Evolutionary conservation across 2,329 filamentous ascomycete species (phyloP), one percentile per base, ranked within the genome.

Genomic region (Rutstroemia sp.): DNA sequence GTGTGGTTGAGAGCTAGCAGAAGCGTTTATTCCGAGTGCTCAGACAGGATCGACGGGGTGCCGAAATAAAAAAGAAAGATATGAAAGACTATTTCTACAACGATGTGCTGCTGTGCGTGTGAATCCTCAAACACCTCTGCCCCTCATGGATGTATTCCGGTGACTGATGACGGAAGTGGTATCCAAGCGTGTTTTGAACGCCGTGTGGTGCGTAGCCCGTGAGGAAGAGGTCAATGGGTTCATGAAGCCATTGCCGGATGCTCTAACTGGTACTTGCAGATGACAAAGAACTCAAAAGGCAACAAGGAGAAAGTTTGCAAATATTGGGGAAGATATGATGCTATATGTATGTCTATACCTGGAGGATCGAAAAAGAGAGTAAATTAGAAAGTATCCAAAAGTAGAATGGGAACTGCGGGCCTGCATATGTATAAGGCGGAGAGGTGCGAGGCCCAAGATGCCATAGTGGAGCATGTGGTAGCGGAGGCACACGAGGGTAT

Each of bases 161-260:
- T 21, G 18, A 38, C 30, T 49, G 44, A 52, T 53, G 37, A 41
- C 42, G 19, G 19, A 41, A 21, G 2, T 34, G 21, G 30, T 19
- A n/a, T 19, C 44, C 18, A 51, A 51, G 41, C 48, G 38, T 39
- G 46, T 30, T 52, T 59, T 59, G 48, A 54, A 61, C 58, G 51
- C 59, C 42, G 25, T 54, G 54, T 57, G 56, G 51, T 62, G 60
- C 57, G 58, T 42, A 56, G 58, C 47, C 56, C 58, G 50, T 50
- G 45, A 34, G 42, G 49, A 45, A 34, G 50, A 49, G 34, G 49
- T 47, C 34, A 56, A 50, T 48, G 46, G 52, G 58, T 61, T 64
- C 58, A 64, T 58, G 50, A 57, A 50, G 52, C 52, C 61, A 64
- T 64, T 59, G 44, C 19, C 48, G 53, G 48, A 19, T 53, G 47